A percentile compares a stretch with the other conserved stretches of the same genome.
Evolutionary conservation across 352 stramenopile genomes (phyloP).

Genomic region (Sclerospora graminicola): DNA sequence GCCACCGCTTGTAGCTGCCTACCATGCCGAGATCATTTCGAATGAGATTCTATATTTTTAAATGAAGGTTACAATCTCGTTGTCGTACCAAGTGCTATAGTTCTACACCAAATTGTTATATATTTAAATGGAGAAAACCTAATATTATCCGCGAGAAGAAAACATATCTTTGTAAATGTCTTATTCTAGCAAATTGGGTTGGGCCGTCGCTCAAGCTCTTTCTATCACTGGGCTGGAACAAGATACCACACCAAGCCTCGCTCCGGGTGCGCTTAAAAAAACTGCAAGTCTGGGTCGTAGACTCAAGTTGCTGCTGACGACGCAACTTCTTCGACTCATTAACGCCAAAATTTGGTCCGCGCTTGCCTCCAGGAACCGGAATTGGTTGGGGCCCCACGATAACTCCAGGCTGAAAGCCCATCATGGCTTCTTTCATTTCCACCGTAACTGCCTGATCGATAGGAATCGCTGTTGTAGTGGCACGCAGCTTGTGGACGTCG

Average conservation of each 20-base stretch:
- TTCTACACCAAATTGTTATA: too few species aligned
- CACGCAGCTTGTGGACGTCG: constrained; percentile 60
- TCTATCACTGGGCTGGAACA: constrained; percentile 46
- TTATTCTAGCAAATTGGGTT: constrained; percentile 28
- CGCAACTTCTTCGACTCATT: constrained; percentile 75
- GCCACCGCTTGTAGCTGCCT: too few species aligned
- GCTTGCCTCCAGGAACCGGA: constrained; percentile 70
- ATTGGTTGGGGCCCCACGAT: constrained; percentile 63
- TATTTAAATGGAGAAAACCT: too few species aligned
- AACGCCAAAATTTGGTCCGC: constrained; percentile 62
- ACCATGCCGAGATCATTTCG: too few species aligned
- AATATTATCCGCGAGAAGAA: too few species aligned
- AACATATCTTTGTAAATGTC: too few species aligned
- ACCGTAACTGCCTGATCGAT: constrained; percentile 82
- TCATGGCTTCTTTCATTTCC: constrained; percentile 84
- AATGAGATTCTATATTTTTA: too few species aligned
- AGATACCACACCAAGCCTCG: constrained; percentile 72
- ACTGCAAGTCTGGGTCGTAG: constrained; percentile 67
- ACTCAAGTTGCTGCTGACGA: constrained; percentile 66
- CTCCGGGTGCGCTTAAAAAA: constrained; percentile 70
- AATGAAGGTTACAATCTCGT: too few species aligned
- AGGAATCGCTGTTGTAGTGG: constrained; percentile 69
- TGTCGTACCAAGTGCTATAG: too few species aligned
- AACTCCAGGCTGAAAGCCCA: constrained; percentile 74
- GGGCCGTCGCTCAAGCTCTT: constrained; percentile 13